Evolutionary conservation across 225 moss, liverwort and hornwort species (phyloP), one percentile per base, ranked within the genome.

Genomic region (Sphagnum tenellum): DNA sequence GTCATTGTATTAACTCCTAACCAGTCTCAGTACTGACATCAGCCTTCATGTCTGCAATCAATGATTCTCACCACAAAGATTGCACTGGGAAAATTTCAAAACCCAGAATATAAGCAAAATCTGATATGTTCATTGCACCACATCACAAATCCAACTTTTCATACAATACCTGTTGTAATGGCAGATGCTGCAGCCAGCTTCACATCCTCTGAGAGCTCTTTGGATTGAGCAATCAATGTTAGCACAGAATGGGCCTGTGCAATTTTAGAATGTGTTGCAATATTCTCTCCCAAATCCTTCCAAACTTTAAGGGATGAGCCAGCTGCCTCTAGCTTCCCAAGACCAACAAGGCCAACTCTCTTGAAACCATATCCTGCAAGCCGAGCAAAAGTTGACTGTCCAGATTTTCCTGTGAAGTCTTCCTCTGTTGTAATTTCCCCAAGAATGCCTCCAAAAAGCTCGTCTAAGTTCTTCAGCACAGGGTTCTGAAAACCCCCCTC

Each of bases 371-470:
- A 71, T 12, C 89, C 93, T 4, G 67, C 74, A 11, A 98, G 67
- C 45, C 96, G 90, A 52, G 81, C 81, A 50, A 78, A 66, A 45
- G 90, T 83, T 1, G 82, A 71, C 72, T 92, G 87, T 49, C 92
- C 93, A 3, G 57, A 4, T 66, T 98, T 98, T 44, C 96, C 93
- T 29, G 69, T 46, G 50, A 98, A 98, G 56, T 98, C 93, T 69
- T 98, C 96, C 69, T 98, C 92, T 2, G 77, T 66, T n/a, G 75
- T 73, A 67, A 93, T 71, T 1, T 79, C 77, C 11, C 88, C 80
- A 52, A 93, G 13, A n/a, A 93, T 71, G 48, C 96, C 93, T 2
- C 86, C 90, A 0, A 89, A 68, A 3, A 73, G 72, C 53, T 56
- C 77, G 71, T 98, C 90, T 62, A 90, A 64, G 12, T 51, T 69